Percentiles rank a stretch among this genome's conserved stretches.
phyloP scores from a whole-genome alignment of 2,329 filamentous ascomycete species.

The Aureobasidium sp. region DNA sequence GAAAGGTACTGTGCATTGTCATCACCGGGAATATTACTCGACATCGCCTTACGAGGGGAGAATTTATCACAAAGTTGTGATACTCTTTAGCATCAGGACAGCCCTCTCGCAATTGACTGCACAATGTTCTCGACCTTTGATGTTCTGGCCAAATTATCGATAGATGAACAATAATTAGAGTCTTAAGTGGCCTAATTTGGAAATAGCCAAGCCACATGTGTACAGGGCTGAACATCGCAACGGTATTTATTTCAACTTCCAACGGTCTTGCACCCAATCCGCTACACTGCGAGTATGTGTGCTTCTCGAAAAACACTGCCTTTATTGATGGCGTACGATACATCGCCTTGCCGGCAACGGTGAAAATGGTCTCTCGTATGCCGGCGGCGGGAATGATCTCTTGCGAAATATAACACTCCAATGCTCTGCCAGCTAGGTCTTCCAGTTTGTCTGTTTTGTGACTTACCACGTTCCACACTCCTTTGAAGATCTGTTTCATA shows the following conservation, averaged over 20 bases:
- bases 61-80: too few relatives aligned
- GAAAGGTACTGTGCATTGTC: too few relatives aligned
- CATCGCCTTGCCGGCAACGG: slow-evolving; percentile 2
- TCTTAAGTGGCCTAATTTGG: background rate
- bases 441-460: background rate
- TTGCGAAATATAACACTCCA: background rate
- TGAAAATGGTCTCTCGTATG: slow-evolving; percentile 3
- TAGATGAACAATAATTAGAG: background rate
- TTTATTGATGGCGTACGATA: slow-evolving; percentile 6
- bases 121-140: background rate
- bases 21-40: too few relatives aligned
- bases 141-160: background rate
- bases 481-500: background rate
- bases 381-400: background rate
- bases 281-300: background rate
- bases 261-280: background rate
- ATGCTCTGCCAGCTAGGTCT: background rate
- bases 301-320: background rate
- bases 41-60: too few relatives aligned
- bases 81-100: too few relatives aligned
- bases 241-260: slow-evolving; percentile 7
- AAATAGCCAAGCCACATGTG: background rate
- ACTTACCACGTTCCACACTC: background rate
- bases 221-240: slow-evolving; percentile 1
- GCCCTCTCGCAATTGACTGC: background rate